A percentile compares a stretch with the other conserved stretches of the same genome.
Conservation (phyloP, 495 filamentous ascomycete genomes). For the Hypoxylon perforatum region DNA sequence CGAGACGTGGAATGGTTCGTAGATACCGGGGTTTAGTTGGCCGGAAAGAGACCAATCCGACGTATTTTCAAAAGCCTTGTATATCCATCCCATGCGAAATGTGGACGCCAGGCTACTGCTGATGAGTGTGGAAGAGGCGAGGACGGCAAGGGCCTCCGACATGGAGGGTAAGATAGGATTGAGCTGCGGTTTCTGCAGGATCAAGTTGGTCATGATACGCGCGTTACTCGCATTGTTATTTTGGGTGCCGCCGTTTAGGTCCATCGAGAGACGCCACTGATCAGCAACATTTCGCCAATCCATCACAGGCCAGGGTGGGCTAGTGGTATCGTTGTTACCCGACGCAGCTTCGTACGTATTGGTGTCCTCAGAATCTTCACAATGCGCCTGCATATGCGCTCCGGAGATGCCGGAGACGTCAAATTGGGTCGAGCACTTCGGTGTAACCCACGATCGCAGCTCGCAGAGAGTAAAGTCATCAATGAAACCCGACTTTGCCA, state of each 20-base stretch:
- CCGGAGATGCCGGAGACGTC: constrained; percentile 66
- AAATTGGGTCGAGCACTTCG: constrained; percentile 72
- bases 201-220: constrained; percentile 69
- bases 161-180: constrained; percentile 64
- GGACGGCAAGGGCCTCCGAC: constrained; percentile 73
- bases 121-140: constrained; percentile 72
- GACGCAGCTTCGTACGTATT: constrained; percentile 62
- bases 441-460: constrained; percentile 66
- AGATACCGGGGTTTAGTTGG: constrained; percentile 45
- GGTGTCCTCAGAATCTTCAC: constrained; percentile 63
- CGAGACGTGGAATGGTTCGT: constrained; percentile 67
- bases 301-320: constrained; percentile 39
- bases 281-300: constrained; percentile 71
- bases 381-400: constrained; percentile 63
- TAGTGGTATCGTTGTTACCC: constrained; percentile 43
- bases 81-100: constrained; percentile 45
- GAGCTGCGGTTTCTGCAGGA: constrained; percentile 46
- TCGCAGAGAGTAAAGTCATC: constrained; percentile 70
- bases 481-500: constrained; percentile 61
- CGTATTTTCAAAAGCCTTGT: background rate
- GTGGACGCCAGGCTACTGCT: constrained; percentile 63
- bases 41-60: background rate
- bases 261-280: constrained; percentile 66
- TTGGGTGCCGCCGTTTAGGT: constrained; percentile 68
- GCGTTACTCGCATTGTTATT: constrained; percentile 70